Percentiles rank a stretch among this genome's conserved stretches.
phyloP scores from a whole-genome alignment of 352 stramenopile species.

The Phytophthora multivora region DNA sequence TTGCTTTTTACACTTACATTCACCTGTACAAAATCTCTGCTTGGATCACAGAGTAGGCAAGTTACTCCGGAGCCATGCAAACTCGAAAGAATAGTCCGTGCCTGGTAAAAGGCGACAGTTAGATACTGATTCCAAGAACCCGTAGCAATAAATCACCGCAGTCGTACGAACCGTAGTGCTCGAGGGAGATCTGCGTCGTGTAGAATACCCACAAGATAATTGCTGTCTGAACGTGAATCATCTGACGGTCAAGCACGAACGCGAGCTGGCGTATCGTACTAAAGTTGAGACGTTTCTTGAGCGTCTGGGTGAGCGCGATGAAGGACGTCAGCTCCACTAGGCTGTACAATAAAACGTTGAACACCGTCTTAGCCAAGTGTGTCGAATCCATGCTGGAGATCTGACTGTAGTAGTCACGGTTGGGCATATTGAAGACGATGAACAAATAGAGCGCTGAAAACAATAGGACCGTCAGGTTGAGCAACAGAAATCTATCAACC shows the following conservation, averaged over 20 bases:
- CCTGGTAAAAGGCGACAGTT: background rate
- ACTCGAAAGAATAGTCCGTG: slow-evolving; percentile 2
- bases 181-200: slow-evolving; percentile 24
- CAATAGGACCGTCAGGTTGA: background rate
- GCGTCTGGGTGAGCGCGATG: slow-evolving; percentile 1
- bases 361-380: slow-evolving; percentile 5
- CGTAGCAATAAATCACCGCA: too few relatives aligned
- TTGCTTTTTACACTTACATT: background rate
- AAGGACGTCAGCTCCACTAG: slow-evolving; percentile 9
- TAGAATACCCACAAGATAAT: slow-evolving; percentile 37
- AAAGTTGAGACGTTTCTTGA: slow-evolving; percentile 13
- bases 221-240: slow-evolving; percentile 18
- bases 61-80: background rate
- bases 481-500: background rate
- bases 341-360: slow-evolving; percentile 16
- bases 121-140: background rate
- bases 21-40: background rate
- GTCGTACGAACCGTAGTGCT: slow-evolving; percentile 20
- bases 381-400: slow-evolving; percentile 13
- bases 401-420: slow-evolving; percentile 36
- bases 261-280: slow-evolving; percentile 13
- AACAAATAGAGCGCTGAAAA: slow-evolving; percentile 28
- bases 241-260: slow-evolving; percentile 22
- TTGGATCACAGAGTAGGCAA: background rate
- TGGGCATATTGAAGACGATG: slow-evolving; percentile 31